Conservation (phyloP, 2,329 filamentous ascomycete species). For the Pseudogymnoascus destructans region DNA sequence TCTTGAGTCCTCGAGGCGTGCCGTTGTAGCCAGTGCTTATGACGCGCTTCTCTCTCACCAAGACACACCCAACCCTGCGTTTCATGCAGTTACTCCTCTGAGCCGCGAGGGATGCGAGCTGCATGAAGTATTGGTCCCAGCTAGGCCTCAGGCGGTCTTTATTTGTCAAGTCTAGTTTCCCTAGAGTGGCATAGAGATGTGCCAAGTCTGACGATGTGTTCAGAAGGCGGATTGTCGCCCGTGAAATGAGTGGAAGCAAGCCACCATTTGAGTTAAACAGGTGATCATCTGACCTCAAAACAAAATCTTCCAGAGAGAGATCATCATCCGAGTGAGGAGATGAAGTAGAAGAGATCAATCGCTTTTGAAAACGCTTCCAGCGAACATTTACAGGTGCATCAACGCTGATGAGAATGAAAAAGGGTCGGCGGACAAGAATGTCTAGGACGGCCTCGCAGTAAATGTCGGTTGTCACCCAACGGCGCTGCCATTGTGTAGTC, state of each 20-base stretch:
- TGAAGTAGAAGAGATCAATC: constrained; percentile 24
- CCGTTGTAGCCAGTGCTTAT: constrained; percentile 96
- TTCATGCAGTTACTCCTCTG: constrained; percentile 97
- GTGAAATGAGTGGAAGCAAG: constrained; percentile 63
- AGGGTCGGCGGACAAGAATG: constrained; percentile 64
- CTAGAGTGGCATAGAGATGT: constrained; percentile 59
- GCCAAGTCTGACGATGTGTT: constrained; percentile 66
- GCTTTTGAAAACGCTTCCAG: constrained; percentile 62
- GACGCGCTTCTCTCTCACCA: constrained; percentile 75
- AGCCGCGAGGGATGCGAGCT: constrained; percentile 80
- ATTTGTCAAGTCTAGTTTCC: constrained; percentile 62
- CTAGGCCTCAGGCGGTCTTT: constrained; percentile 69
- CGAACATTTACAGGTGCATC: constrained; percentile 78
- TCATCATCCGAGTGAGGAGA: constrained; percentile 18
- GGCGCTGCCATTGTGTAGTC: constrained; percentile 68
- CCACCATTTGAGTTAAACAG: constrained; percentile 56
- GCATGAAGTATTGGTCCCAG: constrained; percentile 99
- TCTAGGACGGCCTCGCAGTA: constrained; percentile 62
- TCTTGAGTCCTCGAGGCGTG: constrained; percentile 76
- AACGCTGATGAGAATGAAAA: constrained; percentile 84
- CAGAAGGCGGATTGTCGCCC: constrained; percentile 71
- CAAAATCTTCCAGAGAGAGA: constrained; percentile 40
- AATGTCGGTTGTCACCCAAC: constrained; percentile 79
- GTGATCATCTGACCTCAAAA: constrained; percentile 52
- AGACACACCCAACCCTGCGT: constrained; percentile 82